A percentile compares a stretch with the other conserved stretches of the same genome.
Evolutionary conservation across 306 rosid genomes (phyloP).

Genomic region (Begonia peltatifolia): DNA sequence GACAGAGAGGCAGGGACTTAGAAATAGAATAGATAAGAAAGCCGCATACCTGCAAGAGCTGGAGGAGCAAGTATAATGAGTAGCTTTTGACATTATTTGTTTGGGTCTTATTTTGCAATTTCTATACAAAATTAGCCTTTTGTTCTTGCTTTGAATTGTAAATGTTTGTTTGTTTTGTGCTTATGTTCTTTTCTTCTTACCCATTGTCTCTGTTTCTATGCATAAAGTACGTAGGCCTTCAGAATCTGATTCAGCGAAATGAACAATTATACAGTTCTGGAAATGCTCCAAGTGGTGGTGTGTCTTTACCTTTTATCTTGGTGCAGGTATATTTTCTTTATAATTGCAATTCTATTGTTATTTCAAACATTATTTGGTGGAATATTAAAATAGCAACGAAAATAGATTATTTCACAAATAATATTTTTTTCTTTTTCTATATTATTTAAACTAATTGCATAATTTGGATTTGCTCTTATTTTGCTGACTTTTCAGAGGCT

Average conservation of each 20-base stretch:
- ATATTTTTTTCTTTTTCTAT: too few species aligned
- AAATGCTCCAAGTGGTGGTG: slow-evolving; percentile 87
- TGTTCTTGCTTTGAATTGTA: background rate
- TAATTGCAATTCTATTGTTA: slow-evolving; percentile 7
- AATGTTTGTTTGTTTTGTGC: background rate
- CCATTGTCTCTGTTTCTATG: slow-evolving; percentile 13
- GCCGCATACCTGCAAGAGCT: slow-evolving; percentile 86
- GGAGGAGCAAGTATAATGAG: slow-evolving; percentile 65
- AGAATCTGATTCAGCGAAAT: slow-evolving; percentile 77
- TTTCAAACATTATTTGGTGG: slow-evolving; percentile 5
- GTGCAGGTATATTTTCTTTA: slow-evolving; percentile 58
- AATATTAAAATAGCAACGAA: background rate
- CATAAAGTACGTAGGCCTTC: slow-evolving; percentile 72
- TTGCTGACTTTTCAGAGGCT: too few species aligned
- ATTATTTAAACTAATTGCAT: too few species aligned
- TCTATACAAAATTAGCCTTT: slow-evolving; percentile 2
- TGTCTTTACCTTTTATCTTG: slow-evolving; percentile 86
- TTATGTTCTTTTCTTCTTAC: background rate
- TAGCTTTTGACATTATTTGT: slow-evolving; percentile 3
- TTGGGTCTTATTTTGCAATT: slow-evolving; percentile 4
- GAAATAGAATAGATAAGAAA: slow-evolving; percentile 80
- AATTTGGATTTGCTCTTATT: too few species aligned
- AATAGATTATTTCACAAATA: too few species aligned
- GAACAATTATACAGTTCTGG: slow-evolving; percentile 74
- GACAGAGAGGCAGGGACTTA: slow-evolving; percentile 62